These are phyloP conservation scores for Lachnellula occidentalis DNA, from an alignment of 2,329 filamentous ascomycete genomes.

Conservation along the genomic window DNA sequence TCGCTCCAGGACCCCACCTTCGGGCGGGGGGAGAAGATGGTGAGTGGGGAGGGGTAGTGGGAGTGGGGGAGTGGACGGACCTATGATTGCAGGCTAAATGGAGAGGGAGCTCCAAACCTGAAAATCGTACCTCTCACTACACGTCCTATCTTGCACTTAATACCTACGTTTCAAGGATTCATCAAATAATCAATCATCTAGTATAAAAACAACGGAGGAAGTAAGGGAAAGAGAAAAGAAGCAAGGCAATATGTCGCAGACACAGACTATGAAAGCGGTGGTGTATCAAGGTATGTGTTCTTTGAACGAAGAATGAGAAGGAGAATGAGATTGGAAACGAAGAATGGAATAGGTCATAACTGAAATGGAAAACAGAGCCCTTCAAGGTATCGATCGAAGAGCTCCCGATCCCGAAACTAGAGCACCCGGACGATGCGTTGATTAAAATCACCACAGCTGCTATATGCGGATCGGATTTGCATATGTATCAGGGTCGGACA, in stretches of 20 bases:
- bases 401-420: constrained; percentile 50
- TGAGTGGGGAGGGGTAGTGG: no score
- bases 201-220: neutral
- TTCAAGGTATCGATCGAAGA: constrained; percentile 53
- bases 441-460: constrained; percentile 40
- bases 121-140: neutral
- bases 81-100: neutral
- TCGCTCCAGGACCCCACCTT: no score
- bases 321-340: neutral
- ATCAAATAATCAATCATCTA: no score
- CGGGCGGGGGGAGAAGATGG: no score
- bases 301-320: neutral
- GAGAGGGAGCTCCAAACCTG: neutral
- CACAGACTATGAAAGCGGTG: constrained; percentile 23
- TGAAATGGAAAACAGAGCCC: constrained; percentile 12
- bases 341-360: neutral
- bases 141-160: no score
- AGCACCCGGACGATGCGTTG: constrained; percentile 42
- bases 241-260: constrained; percentile 18
- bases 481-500: constrained; percentile 62
- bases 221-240: neutral
- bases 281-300: constrained; percentile 19
- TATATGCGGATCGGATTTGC: constrained; percentile 26
- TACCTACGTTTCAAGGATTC: no score
- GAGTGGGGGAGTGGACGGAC: no score